Base-by-base conservation (phyloP, 2,329 filamentous ascomycete genomes). In the Aspergillus flavus region DNA sequence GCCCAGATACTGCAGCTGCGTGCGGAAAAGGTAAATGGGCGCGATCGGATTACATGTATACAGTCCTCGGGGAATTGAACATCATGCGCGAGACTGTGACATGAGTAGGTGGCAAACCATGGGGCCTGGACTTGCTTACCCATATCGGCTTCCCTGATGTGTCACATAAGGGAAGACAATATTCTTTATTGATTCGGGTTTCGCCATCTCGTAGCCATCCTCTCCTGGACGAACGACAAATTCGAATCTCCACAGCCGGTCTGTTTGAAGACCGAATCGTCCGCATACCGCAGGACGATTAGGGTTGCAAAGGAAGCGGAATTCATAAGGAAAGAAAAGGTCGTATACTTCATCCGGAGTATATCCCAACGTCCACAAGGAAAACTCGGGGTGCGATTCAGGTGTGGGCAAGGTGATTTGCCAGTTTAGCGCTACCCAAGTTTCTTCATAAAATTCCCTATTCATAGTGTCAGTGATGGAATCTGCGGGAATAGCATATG, bases 361-460 rank as follows among this genome's bases (percentile, higher is more conserved):
- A 63, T 81, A 82, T 6, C 81, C 82, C 0, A 81, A 68, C 4
- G 76, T 63, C 83, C 83, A 85, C 2, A 84, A 71, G 0, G 82
- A 80, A 57, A 85, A 84, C 0, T 77, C 66, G 0, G 83, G 83
- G 66, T 85, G 83, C 0, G 80, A 78, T 32, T 81, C 66, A 6
- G 73, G 76, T 0, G 80, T 84, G 0, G 83, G 83, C 0, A 79
- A 64, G 1, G 71, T 71, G 28, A 85, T 74, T 28, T 80, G 70
- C 65, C 80, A 76, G 61, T 85, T 85, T 4, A 80, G 68, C 1
- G 83, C 83, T 4, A 85, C 78, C 83, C 83, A 85, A 0, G 71
- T 75, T 46, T 75, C 72, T 34, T 75, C 66, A 12, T 72, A 72
- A 6, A 61, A 63, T 2, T 61, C 59, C 28, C 69, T 72, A 21